Base-by-base conservation (phyloP, 2,329 filamentous ascomycete species). In the Cladosporium sp. region DNA sequence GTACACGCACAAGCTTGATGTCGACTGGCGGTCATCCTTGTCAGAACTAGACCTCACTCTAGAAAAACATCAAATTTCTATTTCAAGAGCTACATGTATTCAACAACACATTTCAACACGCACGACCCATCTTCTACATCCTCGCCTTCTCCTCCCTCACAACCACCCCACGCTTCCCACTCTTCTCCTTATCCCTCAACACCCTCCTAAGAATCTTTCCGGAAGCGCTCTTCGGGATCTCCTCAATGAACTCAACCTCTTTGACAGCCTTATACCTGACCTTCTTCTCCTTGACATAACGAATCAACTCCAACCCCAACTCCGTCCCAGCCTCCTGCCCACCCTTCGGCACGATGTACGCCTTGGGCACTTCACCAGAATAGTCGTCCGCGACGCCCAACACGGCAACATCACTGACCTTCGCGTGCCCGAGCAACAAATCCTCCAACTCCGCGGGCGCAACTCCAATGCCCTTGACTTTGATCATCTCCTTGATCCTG, bases 201-300 rank as follows among this genome's bases (percentile, higher is more conserved):
- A 88, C 59, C 18, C 85, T 73, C 43, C 85, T 74, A 63, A 89
- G 66, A 50, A 89, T 88, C 78, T 89, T 89, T 8, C 86, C 86
- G 60, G 80, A 85, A 0, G 84, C 78, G 62, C 82, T 86, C 76
- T 89, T 89, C 11, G 86, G 86, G 19, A 90, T 80, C 43, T 73
- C 74, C 39, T 84, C 80, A 12, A 85, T 73, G 55, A 86, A 86
- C 63, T 82, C 79, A 2, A 86, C 69, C 78, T 51, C 84, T 61
- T 78, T 80, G 53, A 88, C 72, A 74, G 80, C 83, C 71, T 88
- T 88, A 64, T 87, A 80, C 15, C 79, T 73, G 1, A 85, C 82
- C 65, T 88, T 85, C 67, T 82, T 83, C 42, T 80, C 75, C 62
- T 80, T 75, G 3, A 89, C 82, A 63, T 83, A 82, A 57, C 78